phyloP scores from a whole-genome alignment of 371 early-diverging fungal species.

The Funneliformis caledonium region DNA sequence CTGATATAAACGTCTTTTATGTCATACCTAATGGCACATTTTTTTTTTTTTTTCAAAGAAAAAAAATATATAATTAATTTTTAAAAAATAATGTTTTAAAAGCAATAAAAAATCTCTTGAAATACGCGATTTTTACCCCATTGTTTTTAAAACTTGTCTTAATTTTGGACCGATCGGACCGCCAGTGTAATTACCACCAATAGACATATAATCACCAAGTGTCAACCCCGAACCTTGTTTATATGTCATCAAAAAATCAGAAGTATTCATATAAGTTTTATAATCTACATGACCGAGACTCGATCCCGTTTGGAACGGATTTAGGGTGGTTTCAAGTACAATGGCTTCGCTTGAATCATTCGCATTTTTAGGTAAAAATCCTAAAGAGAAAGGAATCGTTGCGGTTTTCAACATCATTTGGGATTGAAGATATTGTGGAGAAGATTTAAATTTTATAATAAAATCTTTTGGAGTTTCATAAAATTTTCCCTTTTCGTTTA shows the following conservation, averaged over 20 bases:
- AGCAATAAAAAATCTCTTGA: too few species aligned
- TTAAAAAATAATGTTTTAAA: not conserved
- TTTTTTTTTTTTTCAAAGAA: too few species aligned
- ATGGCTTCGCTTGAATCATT: slow-evolving; percentile 34
- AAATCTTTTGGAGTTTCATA: not conserved
- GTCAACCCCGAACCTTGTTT: slow-evolving; percentile 39
- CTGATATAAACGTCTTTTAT: not conserved
- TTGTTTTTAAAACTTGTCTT: not conserved
- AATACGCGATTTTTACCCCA: not conserved
- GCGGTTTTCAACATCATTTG: slow-evolving; percentile 37
- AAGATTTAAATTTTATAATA: slow-evolving; percentile 1
- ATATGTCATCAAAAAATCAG: slow-evolving; percentile 56
- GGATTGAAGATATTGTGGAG: slow-evolving; percentile 37
- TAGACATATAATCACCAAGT: not conserved
- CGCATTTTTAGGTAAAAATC: slow-evolving; percentile 20
- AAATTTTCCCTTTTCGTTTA: not conserved
- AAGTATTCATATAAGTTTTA: slow-evolving; percentile 41
- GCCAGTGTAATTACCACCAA: not conserved
- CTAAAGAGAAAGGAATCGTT: not conserved
- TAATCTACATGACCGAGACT: slow-evolving; percentile 52
- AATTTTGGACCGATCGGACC: slow-evolving; percentile 1
- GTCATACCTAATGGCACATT: not conserved
- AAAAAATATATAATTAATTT: not conserved
- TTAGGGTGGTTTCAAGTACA: slow-evolving; percentile 49
- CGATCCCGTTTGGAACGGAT: slow-evolving; percentile 50